Conservation (phyloP, 805 yeast genomes). For the Yarrowia divulgata region DNA sequence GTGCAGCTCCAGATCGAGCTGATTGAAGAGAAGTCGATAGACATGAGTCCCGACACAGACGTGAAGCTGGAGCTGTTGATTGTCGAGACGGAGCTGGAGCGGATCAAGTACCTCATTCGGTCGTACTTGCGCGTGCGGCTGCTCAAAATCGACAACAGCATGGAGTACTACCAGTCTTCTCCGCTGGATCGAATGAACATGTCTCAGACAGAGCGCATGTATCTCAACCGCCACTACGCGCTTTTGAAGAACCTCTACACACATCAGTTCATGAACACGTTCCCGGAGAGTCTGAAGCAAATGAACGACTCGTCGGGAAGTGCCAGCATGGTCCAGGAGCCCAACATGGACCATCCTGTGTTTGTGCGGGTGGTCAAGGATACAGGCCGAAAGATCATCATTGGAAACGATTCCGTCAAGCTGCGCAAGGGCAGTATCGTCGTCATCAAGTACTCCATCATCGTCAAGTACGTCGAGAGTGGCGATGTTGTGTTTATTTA, state of each 20-base stretch:
- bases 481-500: conserved; percentile 56
- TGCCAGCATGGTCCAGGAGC: conserved; percentile 73
- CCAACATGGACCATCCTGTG: conserved; percentile 79
- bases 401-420: conserved; percentile 60
- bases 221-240: conserved; percentile 72
- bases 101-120: conserved; percentile 82
- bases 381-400: conserved; percentile 52
- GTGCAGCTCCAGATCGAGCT: conserved; percentile 69
- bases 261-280: conserved; percentile 65
- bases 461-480: conserved; percentile 53
- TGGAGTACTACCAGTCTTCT: conserved; percentile 63
- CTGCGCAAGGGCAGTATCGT: conserved; percentile 71
- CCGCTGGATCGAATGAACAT: conserved; percentile 54
- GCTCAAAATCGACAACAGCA: conserved; percentile 70
- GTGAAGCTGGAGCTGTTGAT: conserved; percentile 81
- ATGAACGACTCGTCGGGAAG: conserved; percentile 75
- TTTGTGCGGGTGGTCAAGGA: conserved; percentile 64
- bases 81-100: conserved; percentile 89
- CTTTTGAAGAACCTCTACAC: conserved; percentile 71
- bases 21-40: conserved; percentile 80
- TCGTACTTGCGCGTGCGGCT: conserved; percentile 81
- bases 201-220: conserved; percentile 66
- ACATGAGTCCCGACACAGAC: conserved; percentile 60
- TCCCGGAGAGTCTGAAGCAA: conserved; percentile 74
- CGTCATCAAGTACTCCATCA: conserved; percentile 70